Conservation (phyloP, 495 filamentous ascomycete species). For the Usnea hakonensis region DNA sequence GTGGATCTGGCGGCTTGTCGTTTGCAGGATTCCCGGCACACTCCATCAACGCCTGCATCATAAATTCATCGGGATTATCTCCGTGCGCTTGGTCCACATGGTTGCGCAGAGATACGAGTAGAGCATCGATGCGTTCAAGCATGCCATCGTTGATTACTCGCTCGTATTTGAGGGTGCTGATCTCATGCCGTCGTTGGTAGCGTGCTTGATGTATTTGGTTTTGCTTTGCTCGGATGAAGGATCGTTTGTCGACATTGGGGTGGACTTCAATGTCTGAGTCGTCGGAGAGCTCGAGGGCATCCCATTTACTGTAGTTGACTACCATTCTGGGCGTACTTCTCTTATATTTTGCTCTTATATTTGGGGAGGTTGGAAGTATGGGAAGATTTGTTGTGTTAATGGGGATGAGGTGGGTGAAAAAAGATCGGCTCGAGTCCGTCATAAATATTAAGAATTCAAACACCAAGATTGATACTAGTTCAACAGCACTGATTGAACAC, state of each 20-base stretch:
- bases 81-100: conserved; percentile 56
- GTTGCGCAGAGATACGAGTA: conserved; percentile 60
- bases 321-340: conserved; percentile 52
- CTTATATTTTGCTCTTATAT: neutral
- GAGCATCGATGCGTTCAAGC: conserved; percentile 68
- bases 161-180: conserved; percentile 87
- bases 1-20: conserved; percentile 63
- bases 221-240: conserved; percentile 97
- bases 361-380: neutral
- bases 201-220: conserved; percentile 91
- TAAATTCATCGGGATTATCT: conserved; percentile 62
- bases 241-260: conserved; percentile 96
- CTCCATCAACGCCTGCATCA: conserved; percentile 83
- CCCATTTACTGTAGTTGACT: conserved; percentile 95
- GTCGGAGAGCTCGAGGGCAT: conserved; percentile 89
- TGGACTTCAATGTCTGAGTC: conserved; percentile 98
- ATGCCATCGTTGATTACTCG: conserved; percentile 87
- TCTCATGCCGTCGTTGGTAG: conserved; percentile 72
- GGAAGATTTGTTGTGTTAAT: neutral
- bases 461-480: neutral
- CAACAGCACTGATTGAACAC: neutral
- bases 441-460: conserved; percentile 4
- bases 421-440: neutral
- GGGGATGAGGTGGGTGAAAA: neutral
- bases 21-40: conserved; percentile 60